Evolutionary conservation across 2,329 filamentous ascomycete genomes (phyloP), one percentile per base, ranked within the genome.

Genomic region (Epichloe gansuensis): DNA sequence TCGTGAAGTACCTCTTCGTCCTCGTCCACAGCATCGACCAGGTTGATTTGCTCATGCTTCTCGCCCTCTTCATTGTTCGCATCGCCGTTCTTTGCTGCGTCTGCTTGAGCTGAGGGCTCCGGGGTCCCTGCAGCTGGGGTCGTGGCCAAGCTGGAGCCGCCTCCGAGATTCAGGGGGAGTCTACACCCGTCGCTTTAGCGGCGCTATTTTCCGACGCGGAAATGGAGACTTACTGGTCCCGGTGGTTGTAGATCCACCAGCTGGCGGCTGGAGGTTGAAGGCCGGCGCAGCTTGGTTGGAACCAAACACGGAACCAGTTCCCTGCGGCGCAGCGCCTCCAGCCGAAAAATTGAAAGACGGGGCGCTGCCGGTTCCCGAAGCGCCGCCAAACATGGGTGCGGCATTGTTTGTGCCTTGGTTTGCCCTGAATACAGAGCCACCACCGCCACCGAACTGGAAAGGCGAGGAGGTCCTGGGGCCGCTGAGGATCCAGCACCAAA

Each of bases 1-100:
- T 91, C 84, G 64, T 86, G 78, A 21, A 90, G 65, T 39, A 83
- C 72, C 35, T 81, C 76, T 65, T 93, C 88, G 53, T 88, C 77
- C 63, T 86, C 83, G 65, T 91, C 85, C 15, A 80, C 80, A 52
- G 77, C 78, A 57, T 78, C 75, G 50, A 82, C 82, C 60, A 91
- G 75, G 63, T 85, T 83, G 58, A 88, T 78, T 66, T 88, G 84
- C 65, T 83, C 78, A 55, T 87, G 77, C 63, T 77, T 75, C 62
- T 79, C 79, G 55, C 73, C 75, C 52, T 77, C 77, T 58, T 81
- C 80, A 57, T 80, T 75, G 28, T 67, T 41, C 15, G 42, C 39
- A 5, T 50, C 64, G 42, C 55, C 63, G 41, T 58, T 59, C 47
- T 70, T 69, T 60, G 68, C 66, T 59, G 71, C 69, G 59, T 73